Evolutionary conservation across 2,329 filamentous ascomycete genomes (phyloP).

Genomic region (Scedosporium dehoogii): DNA sequence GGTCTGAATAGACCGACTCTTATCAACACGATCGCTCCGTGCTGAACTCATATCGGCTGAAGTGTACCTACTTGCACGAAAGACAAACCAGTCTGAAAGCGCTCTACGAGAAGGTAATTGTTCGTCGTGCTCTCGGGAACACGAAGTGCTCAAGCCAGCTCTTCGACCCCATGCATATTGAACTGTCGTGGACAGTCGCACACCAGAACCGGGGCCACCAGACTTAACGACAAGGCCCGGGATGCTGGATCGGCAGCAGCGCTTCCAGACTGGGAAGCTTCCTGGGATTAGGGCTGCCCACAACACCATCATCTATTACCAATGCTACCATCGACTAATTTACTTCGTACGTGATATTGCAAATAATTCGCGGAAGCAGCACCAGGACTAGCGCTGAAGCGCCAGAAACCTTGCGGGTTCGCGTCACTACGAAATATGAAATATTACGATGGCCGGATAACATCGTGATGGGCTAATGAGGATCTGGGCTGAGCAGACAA

Average conservation of each 20-base stretch:
- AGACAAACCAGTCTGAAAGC: too few relatives aligned
- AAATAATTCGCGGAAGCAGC: not conserved
- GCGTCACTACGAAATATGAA: too few relatives aligned
- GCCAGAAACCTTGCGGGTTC: too few relatives aligned
- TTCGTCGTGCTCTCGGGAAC: not conserved
- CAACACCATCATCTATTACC: not conserved
- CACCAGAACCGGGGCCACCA: not conserved
- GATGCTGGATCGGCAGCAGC: not conserved
- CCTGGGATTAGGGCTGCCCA: not conserved
- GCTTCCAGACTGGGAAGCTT: not conserved
- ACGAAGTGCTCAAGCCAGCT: not conserved
- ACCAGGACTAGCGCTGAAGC: too few relatives aligned
- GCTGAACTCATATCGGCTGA: too few relatives aligned
- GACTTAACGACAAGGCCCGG: not conserved
- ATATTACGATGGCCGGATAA: too few relatives aligned
- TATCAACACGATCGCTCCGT: too few relatives aligned
- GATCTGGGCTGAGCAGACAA: too few relatives aligned
- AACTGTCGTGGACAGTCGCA: not conserved
- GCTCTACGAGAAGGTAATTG: too few relatives aligned
- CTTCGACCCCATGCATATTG: not conserved
- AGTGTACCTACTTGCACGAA: too few relatives aligned
- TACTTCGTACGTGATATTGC: not conserved
- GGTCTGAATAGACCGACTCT: not conserved
- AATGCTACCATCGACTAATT: not conserved
- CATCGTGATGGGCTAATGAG: too few relatives aligned